Percentiles rank a stretch among this genome's conserved stretches.
Conservation (phyloP, 768 basidiomycete genomes). For the Mycena floridula region DNA sequence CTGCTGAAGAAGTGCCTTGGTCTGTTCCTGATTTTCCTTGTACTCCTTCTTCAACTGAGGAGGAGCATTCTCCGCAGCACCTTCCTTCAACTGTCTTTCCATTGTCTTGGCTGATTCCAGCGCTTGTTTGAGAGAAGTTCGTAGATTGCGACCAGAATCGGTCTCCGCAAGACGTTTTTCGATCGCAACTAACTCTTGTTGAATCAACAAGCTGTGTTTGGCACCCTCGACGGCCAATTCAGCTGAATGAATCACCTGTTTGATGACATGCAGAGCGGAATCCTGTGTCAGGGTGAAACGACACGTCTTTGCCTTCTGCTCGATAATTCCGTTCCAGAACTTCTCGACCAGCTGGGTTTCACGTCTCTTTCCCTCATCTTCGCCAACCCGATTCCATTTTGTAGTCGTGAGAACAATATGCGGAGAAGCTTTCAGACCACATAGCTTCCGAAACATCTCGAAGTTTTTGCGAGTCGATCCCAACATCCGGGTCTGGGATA, state of each 20-base stretch:
- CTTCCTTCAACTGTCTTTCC: not conserved
- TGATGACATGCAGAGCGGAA: not conserved
- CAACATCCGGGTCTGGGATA: constrained; percentile 24
- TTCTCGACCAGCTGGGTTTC: not conserved
- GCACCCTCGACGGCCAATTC: not conserved
- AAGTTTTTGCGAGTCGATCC: constrained; percentile 33
- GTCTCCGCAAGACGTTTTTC: not conserved
- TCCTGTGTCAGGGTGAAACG: not conserved
- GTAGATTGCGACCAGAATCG: not conserved
- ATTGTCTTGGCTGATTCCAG: not conserved
- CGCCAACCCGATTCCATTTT: not conserved
- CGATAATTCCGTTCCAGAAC: not conserved
- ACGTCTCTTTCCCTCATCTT: not conserved
- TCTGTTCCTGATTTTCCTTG: not conserved
- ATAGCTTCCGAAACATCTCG: constrained; percentile 33
- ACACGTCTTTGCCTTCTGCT: not conserved
- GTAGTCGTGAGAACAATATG: not conserved
- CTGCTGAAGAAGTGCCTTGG: not conserved
- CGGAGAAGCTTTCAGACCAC: constrained; percentile 14
- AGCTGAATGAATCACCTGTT: not conserved
- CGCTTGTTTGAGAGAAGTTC: not conserved
- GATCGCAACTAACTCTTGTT: not conserved
- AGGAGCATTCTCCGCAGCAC: not conserved
- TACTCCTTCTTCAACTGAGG: not conserved
- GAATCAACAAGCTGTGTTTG: not conserved